These are phyloP conservation scores for Mollisia scopiformis DNA, from an alignment of 2,329 filamentous ascomycete genomes.

Conservation along the genomic window DNA sequence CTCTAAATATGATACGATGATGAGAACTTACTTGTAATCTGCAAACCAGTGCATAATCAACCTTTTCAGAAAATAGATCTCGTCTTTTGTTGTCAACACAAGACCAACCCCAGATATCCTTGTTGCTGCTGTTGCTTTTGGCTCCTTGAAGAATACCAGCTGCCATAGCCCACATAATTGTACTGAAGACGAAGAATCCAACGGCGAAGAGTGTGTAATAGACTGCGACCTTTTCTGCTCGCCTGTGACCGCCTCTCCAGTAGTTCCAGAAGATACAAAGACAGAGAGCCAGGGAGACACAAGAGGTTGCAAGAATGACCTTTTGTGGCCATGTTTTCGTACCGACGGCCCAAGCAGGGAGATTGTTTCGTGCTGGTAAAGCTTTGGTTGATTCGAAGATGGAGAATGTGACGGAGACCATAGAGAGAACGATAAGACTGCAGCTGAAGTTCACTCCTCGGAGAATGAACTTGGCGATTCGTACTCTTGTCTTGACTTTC, in stretches of 20 bases:
- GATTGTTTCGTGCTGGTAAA: conserved; percentile 74
- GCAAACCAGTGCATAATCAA: conserved; percentile 90
- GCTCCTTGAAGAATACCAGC: conserved; percentile 82
- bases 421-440: conserved; percentile 89
- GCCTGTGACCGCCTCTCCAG: conserved; percentile 82
- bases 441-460: conserved; percentile 96
- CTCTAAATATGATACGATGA: neutral
- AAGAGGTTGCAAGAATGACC: conserved; percentile 76
- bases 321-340: conserved; percentile 91
- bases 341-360: conserved; percentile 81
- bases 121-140: conserved; percentile 70
- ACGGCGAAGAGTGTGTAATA: conserved; percentile 97
- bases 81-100: conserved; percentile 86
- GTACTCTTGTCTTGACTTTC: conserved; percentile 91
- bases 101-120: conserved; percentile 99
- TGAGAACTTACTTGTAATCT: conserved; percentile 70
- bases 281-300: conserved; percentile 79
- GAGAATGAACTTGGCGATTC: conserved; percentile 93
- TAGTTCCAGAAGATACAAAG: conserved; percentile 83
- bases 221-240: conserved; percentile 89
- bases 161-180: conserved; percentile 89
- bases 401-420: conserved; percentile 84
- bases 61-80: conserved; percentile 75
- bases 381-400: conserved; percentile 89
- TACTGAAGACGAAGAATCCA: conserved; percentile 89